These are phyloP conservation scores for Acacia melanoxylon DNA, from an alignment of 306 rosid species.

Conservation along the genomic window DNA sequence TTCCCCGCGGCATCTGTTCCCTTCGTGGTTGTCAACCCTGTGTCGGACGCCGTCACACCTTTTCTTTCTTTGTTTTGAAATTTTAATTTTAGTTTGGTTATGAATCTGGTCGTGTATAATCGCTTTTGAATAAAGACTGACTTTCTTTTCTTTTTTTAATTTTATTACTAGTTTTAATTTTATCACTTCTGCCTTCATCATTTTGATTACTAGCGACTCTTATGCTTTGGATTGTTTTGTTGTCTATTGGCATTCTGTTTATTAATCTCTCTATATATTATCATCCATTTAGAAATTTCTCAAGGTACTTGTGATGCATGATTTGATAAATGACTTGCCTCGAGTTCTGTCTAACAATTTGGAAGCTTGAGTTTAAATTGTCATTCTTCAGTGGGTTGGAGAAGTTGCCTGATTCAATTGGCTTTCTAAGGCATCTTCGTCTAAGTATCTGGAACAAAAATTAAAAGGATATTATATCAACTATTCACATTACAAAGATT, in stretches of 20 bases:
- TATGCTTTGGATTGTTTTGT: neutral
- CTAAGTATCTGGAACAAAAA: neutral
- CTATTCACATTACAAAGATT: neutral
- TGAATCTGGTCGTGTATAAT: neutral
- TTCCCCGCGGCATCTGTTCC: neutral
- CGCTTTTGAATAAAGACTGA: neutral
- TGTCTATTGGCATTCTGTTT: neutral
- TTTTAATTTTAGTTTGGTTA: neutral
- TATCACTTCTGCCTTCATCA: neutral
- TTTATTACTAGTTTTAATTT: neutral
- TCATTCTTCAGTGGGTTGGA: neutral
- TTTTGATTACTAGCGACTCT: neutral
- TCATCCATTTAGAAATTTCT: neutral
- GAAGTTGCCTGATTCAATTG: neutral
- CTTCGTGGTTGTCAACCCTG: neutral
- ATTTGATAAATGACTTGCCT: neutral
- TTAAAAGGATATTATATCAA: neutral
- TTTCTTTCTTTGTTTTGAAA: neutral
- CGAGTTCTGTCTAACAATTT: neutral
- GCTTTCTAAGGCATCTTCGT: neutral
- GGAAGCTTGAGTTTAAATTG: neutral
- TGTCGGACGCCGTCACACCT: neutral
- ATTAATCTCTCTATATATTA: neutral
- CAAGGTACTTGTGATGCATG: neutral
- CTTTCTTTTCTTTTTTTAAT: no score